phyloP scores from a whole-genome alignment of 306 rosid species.

The Cicer yamashitae region DNA sequence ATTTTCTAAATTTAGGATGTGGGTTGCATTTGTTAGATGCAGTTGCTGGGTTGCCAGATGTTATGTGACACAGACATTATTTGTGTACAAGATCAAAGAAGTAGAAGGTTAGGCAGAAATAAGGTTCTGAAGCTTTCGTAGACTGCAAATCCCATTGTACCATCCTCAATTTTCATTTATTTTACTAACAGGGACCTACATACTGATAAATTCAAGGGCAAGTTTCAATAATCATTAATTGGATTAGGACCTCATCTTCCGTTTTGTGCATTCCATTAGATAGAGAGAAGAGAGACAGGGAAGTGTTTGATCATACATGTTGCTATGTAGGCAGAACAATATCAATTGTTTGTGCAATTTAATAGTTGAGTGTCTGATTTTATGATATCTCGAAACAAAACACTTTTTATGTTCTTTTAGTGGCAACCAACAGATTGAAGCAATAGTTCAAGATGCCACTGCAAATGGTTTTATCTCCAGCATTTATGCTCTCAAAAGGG shows the following conservation, averaged over 20 bases:
- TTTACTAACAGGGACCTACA: no score
- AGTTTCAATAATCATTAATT: conserved; percentile 27
- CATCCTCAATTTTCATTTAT: no score
- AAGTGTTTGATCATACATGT: conserved; percentile 1
- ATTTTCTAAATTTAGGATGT: not conserved
- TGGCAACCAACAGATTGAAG: conserved; percentile 74
- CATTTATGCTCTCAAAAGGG: conserved; percentile 76
- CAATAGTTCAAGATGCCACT: conserved; percentile 73
- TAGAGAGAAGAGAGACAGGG: not conserved
- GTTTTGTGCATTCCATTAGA: not conserved
- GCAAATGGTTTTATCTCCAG: conserved; percentile 77
- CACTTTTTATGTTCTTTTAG: conserved; percentile 33
- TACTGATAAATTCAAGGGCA: not conserved
- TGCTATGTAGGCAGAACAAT: not conserved
- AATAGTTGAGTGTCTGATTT: conserved; percentile 5
- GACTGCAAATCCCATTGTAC: no score
- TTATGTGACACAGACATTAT: not conserved
- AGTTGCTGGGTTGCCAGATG: conserved; percentile 6
- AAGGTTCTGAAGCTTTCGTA: conserved; percentile 14
- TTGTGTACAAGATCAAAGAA: not conserved
- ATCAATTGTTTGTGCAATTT: conserved; percentile 30
- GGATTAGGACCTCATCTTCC: conserved; percentile 1
- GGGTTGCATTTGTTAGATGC: conserved; percentile 5
- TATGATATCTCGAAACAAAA: conserved; percentile 15
- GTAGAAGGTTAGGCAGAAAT: not conserved